Evolutionary conservation across 139 green algal species (phyloP).

Genomic region (Chlamydomonas incerta): DNA sequence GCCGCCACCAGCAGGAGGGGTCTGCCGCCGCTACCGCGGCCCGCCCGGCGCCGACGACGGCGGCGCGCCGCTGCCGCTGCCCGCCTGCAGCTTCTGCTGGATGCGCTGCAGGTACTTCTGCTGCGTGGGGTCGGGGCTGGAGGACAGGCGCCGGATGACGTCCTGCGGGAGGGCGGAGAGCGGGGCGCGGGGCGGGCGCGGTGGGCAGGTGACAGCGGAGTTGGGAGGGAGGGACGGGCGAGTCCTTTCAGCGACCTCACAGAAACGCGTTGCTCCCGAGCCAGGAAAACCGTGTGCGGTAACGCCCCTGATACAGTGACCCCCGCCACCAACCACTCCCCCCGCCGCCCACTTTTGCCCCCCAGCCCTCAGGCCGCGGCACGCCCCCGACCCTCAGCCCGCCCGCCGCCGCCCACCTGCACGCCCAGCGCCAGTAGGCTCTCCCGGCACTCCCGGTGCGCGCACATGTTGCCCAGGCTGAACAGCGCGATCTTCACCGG

Average conservation of each 20-base stretch:
- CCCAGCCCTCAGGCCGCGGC: neutral
- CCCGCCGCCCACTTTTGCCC: too few relatives aligned
- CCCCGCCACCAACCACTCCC: neutral
- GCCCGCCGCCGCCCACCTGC: neutral
- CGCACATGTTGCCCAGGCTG: conserved; percentile 90
- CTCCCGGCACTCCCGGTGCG: conserved; percentile 47
- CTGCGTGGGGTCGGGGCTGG: conserved; percentile 40
- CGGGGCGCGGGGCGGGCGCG: too few relatives aligned
- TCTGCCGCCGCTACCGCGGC: too few relatives aligned
- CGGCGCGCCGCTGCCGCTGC: neutral
- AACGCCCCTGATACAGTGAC: too few relatives aligned
- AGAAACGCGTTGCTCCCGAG: too few relatives aligned
- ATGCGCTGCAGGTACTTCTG: conserved; percentile 66
- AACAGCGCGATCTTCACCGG: conserved; percentile 94
- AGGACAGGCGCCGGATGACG: conserved; percentile 21
- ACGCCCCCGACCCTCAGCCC: too few relatives aligned
- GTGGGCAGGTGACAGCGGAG: too few relatives aligned
- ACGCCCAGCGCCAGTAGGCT: conserved; percentile 33
- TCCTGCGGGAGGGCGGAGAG: neutral
- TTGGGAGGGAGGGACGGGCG: too few relatives aligned
- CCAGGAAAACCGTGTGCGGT: too few relatives aligned
- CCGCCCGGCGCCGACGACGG: too few relatives aligned
- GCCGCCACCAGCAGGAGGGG: too few relatives aligned
- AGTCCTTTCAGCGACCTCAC: too few relatives aligned
- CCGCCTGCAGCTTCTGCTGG: conserved; percentile 57